phyloP scores from a whole-genome alignment of 140 eudicot species.

The Bidens hawaiensis region DNA sequence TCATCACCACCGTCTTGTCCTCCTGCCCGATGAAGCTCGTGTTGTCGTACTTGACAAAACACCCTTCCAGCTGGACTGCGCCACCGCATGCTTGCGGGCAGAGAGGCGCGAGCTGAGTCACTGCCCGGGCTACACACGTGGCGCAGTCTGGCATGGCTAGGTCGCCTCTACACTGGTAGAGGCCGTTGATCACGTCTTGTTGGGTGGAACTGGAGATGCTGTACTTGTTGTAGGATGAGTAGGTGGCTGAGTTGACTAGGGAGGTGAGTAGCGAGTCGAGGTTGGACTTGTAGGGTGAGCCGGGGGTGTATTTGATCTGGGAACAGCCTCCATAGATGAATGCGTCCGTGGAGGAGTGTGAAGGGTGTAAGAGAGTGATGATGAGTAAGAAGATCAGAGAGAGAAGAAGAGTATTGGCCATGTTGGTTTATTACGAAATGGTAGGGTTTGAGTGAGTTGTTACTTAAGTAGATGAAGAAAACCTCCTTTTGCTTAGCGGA shows the following conservation, averaged over 20 bases:
- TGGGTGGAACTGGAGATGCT: slow-evolving; percentile 59
- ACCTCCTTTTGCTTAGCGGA: slow-evolving; percentile 21
- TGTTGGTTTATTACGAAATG: slow-evolving; percentile 15
- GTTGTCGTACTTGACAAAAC: slow-evolving; percentile 83
- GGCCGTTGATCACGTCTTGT: slow-evolving; percentile 68
- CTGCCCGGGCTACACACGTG: slow-evolving; percentile 73
- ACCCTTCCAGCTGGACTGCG: slow-evolving; percentile 74
- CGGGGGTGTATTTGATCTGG: slow-evolving; percentile 54
- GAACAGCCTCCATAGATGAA: slow-evolving; percentile 93
- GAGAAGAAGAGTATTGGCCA: slow-evolving; percentile 31
- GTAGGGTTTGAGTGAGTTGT: slow-evolving; percentile 19
- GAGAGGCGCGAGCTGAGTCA: slow-evolving; percentile 45
- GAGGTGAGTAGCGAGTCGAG: slow-evolving; percentile 90
- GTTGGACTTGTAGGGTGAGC: slow-evolving; percentile 68
- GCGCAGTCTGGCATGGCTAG: slow-evolving; percentile 90
- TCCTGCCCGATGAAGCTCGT: slow-evolving; percentile 62
- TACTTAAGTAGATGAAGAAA: slow-evolving; percentile 38
- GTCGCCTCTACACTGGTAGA: slow-evolving; percentile 91
- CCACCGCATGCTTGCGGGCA: slow-evolving; percentile 79
- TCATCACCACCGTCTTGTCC: slow-evolving; percentile 76
- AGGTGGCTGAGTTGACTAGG: slow-evolving; percentile 90
- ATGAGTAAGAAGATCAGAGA: slow-evolving; percentile 1
- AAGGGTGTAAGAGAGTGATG: slow-evolving; percentile 27
- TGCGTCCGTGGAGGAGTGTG: slow-evolving; percentile 38
- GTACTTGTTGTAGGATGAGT: slow-evolving; percentile 83